Conservation (phyloP, 768 basidiomycete species). For the Clitopilus passeckerianus region DNA sequence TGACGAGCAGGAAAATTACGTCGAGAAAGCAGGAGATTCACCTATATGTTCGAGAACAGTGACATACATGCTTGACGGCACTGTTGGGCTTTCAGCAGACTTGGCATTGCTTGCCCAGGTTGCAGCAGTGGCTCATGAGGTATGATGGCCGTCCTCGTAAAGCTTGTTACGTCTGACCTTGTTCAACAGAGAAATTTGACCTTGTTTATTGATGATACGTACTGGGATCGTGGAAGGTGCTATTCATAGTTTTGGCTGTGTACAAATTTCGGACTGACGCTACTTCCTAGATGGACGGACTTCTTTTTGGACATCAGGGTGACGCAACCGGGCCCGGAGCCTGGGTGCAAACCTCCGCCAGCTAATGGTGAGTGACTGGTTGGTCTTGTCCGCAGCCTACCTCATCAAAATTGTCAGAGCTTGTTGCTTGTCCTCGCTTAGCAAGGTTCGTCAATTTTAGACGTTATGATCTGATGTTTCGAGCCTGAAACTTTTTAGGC, state of each 20-base stretch:
- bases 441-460: conserved; percentile 40
- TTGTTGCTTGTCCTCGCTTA: conserved; percentile 67
- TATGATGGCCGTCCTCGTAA: conserved; percentile 17
- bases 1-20: conserved; percentile 17
- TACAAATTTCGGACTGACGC: neutral
- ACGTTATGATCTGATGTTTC: neutral
- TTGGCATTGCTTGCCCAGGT: conserved; percentile 63
- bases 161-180: neutral
- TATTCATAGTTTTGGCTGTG: conserved; percentile 9
- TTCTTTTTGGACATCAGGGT: conserved; percentile 52
- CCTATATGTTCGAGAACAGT: conserved; percentile 54
- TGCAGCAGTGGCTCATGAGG: conserved; percentile 64
- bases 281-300: conserved; percentile 51
- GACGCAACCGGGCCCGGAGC: conserved; percentile 59
- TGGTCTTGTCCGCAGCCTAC: neutral
- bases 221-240: conserved; percentile 72
- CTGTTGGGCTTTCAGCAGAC: conserved; percentile 61
- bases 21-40: conserved; percentile 14
- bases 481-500: neutral
- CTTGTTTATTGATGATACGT: conserved; percentile 64
- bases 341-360: conserved; percentile 56
- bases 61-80: conserved; percentile 68
- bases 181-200: conserved; percentile 49
- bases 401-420: conserved; percentile 33
- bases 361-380: conserved; percentile 44